Base-by-base conservation (phyloP, 1,284 basidiomycete species). In the Apiotrichum veenhuisii region DNA sequence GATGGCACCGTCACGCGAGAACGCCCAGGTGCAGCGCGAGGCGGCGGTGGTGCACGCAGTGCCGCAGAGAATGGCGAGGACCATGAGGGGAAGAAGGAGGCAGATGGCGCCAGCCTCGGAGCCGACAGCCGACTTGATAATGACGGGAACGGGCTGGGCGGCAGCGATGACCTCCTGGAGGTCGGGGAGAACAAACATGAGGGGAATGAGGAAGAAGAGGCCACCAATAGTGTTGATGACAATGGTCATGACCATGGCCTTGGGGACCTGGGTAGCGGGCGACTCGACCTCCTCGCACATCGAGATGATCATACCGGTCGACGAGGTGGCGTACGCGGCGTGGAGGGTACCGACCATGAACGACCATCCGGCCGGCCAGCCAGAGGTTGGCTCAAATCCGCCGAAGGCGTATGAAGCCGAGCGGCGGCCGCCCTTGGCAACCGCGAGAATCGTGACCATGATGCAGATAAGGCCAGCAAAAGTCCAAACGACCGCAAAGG, bases 1-100 rank as follows among this genome's bases (percentile, higher is more conserved):
- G 41, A 79, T 73, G 56, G 73, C 78, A 34, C 77, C 78, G 56
- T 80, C 78, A 44, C 78, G 72, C 25, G 77, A 66, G 62, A 80
- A 80, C 58, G 69, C 69, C 70, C 70, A 72, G 42, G 69, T 64
- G 59, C 69, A 70, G 44, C 70, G 64, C 18, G 66, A 72, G 17
- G 70, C 58, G 14, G 69, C 70, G 49, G 78, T 55, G 62, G 70
- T 61, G 72, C 74, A 55, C 64, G 77, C 57, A 62, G 75, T 50
- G 63, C 77, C 54, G 69, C 78, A 68, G 12, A 73, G 74, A 22
- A 79, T 72, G 41, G 75, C 77, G 40, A 78, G 71, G 51, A 80
- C 69, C 41, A 79, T 67, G 61, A 80, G 54, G 26, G 67, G 59
- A 52, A 72, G 77, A 27, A 79, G 71, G 20, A 80, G 64, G 2